Base-by-base conservation (phyloP, 495 filamentous ascomycete genomes). In the Penicillium daleae region DNA sequence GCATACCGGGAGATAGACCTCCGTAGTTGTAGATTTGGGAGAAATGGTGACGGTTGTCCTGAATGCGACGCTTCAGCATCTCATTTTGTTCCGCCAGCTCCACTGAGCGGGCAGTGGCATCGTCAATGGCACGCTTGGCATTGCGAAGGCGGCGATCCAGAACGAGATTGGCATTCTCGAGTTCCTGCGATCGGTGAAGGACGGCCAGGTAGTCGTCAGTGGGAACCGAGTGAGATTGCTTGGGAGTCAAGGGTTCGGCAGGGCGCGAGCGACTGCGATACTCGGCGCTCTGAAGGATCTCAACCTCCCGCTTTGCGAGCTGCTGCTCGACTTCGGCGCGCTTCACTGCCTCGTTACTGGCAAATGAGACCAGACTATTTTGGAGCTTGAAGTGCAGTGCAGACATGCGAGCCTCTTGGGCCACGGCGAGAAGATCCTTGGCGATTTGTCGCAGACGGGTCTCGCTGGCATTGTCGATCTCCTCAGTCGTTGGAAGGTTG, bases 381-480 rank as follows among this genome's bases (percentile, higher is more conserved):
- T 97, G 94, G 51, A 99, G 78, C 69, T 95, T 96, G 80, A 96
- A 89, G 71, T 99, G 95, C 26, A 96, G 88, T 1, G 91, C 89
- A 49, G 90, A 89, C 82, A 92, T 91, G 52, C 92, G 90, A 56
- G 86, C 82, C 62, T 90, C 87, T 51, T 83, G 78, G 7, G 87
- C 74, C 7, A 83, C 75, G 10, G 72, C 68, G 29, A 83, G 72
- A 1, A 88, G 71, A 24, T 85, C 82, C 32, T 79, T 76, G 37
- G 85, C 82, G 54, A 94, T 85, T 32, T 76, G 80, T 37, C 87
- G 84, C 52, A 92, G 81, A 62, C 88, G 84, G 1, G 82, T 78
- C 27, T 83, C 75, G 6, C 81, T 79, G 33, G 87, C 86, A 39
- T 80, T 83, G 48, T 85, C 81, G 48, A 96, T 84, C 61, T 92